These are phyloP conservation scores for Arthrinium puccinioides DNA, from an alignment of 2,329 filamentous ascomycete genomes.

Conservation along the genomic window DNA sequence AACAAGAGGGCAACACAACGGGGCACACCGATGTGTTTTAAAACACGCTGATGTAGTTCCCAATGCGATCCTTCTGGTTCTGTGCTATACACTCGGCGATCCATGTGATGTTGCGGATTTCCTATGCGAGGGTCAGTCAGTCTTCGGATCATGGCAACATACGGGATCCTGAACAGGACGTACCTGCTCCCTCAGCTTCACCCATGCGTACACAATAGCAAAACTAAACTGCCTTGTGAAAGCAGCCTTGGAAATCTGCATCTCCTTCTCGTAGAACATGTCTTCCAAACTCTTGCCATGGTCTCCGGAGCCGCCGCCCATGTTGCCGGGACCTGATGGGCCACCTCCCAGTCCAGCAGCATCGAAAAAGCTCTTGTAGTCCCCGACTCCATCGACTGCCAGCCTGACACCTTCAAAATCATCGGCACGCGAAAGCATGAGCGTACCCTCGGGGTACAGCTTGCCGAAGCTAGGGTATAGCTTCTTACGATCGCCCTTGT, in stretches of 20 bases:
- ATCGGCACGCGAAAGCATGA: slow-evolving; percentile 92
- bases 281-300: slow-evolving; percentile 82
- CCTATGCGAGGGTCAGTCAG: slow-evolving; percentile 44
- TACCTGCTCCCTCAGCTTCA: slow-evolving; percentile 95
- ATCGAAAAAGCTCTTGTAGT: slow-evolving; percentile 96
- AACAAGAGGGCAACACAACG: slow-evolving; percentile 3
- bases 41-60: slow-evolving; percentile 98
- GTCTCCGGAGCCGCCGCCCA: slow-evolving; percentile 73
- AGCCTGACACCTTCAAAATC: slow-evolving; percentile 90
- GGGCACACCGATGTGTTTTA: slow-evolving; percentile 34
- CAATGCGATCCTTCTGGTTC: slow-evolving; percentile 98
- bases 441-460: slow-evolving; percentile 85
- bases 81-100: slow-evolving; percentile 99
- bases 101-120: slow-evolving; percentile 99
- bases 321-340: slow-evolving; percentile 69
- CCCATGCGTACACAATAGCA: slow-evolving; percentile 94
- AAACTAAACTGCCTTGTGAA: slow-evolving; percentile 96
- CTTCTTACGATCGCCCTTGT: slow-evolving; percentile 90
- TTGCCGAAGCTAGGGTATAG: slow-evolving; percentile 89
- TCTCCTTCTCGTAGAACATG: slow-evolving; percentile 98
- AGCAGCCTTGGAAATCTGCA: slow-evolving; percentile 92
- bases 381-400: slow-evolving; percentile 84
- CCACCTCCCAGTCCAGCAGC: slow-evolving; percentile 73
- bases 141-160: background rate
- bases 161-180: slow-evolving; percentile 20